phyloP scores from a whole-genome alignment of 208 protist genomes.

The Trypanosoma vivax region DNA sequence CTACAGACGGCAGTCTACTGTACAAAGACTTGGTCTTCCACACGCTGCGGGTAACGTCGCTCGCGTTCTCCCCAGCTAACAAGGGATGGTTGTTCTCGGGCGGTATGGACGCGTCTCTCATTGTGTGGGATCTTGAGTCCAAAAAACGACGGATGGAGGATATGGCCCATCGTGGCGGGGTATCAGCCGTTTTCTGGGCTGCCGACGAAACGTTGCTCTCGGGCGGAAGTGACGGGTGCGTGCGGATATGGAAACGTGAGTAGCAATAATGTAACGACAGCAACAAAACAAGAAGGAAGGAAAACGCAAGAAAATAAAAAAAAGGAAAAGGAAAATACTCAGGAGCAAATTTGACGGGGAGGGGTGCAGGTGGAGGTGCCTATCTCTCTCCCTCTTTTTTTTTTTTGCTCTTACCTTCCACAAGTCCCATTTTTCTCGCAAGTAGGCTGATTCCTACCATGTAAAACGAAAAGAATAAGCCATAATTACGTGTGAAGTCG shows the following conservation, averaged over 20 bases:
- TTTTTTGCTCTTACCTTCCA: slow-evolving; percentile 17
- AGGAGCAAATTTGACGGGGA: not conserved
- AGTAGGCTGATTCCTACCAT: not conserved
- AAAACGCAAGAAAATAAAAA: not conserved
- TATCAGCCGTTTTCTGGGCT: slow-evolving; percentile 24
- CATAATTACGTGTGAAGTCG: too few relatives aligned
- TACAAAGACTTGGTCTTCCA: slow-evolving; percentile 32
- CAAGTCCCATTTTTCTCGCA: not conserved
- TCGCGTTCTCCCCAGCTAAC: slow-evolving; percentile 20
- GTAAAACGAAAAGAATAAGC: not conserved
- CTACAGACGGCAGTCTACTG: slow-evolving; percentile 17
- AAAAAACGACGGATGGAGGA: slow-evolving; percentile 24
- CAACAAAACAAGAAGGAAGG: not conserved
- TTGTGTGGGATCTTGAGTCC: slow-evolving; percentile 30
- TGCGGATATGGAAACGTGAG: slow-evolving; percentile 20
- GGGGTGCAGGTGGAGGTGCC: not conserved
- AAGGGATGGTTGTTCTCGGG: slow-evolving; percentile 22
- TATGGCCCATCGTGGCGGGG: slow-evolving; percentile 27
- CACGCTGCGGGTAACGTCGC: slow-evolving; percentile 25
- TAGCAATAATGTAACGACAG: not conserved
- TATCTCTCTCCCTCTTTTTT: slow-evolving; percentile 15
- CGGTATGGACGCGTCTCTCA: slow-evolving; percentile 30
- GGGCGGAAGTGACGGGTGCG: slow-evolving; percentile 31
- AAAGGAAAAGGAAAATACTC: not conserved
- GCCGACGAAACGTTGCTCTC: slow-evolving; percentile 15